Conservation (phyloP, 805 yeast genomes). For the Hanseniaspora pseudoguilliermondii region DNA sequence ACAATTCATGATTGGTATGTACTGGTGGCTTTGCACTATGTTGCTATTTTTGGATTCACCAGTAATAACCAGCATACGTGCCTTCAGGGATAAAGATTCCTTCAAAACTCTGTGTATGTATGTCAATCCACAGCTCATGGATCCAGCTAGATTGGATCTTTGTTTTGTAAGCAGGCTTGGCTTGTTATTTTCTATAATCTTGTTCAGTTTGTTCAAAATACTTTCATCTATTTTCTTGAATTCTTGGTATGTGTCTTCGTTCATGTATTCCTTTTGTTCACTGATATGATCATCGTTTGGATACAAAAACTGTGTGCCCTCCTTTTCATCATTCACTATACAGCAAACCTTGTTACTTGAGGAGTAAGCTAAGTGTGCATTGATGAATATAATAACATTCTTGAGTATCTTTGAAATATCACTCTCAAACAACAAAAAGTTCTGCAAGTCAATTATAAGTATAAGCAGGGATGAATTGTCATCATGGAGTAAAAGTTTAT, state of each 20-base stretch:
- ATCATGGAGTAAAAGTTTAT: constrained; percentile 4
- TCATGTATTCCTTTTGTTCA: constrained; percentile 25
- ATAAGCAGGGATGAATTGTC: constrained; percentile 7
- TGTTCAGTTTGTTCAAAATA: constrained; percentile 46
- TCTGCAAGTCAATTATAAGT: constrained; percentile 4
- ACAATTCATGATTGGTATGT: constrained; percentile 87
- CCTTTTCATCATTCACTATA: constrained; percentile 14
- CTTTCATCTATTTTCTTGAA: constrained; percentile 68
- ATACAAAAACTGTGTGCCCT: constrained; percentile 15
- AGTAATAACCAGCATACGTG: constrained; percentile 48
- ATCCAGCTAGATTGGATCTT: constrained; percentile 49
- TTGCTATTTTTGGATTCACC: constrained; percentile 38
- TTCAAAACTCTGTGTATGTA: constrained; percentile 58
- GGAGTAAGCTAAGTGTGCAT: constrained; percentile 77
- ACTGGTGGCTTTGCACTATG: constrained; percentile 65
- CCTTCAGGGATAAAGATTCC: constrained; percentile 36
- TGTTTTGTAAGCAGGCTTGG: constrained; percentile 21
- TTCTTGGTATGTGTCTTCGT: constrained; percentile 68
- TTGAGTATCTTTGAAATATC: constrained; percentile 4
- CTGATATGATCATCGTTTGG: constrained; percentile 6
- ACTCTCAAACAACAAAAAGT: constrained; percentile 2
- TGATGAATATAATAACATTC: constrained; percentile 48
- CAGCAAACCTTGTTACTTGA: constrained; percentile 58
- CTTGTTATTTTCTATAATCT: constrained; percentile 28
- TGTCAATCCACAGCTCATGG: constrained; percentile 68